Percentiles rank a stretch among this genome's conserved stretches.
Conservation (phyloP, 305 asterid species). For the Rubia peregrina region DNA sequence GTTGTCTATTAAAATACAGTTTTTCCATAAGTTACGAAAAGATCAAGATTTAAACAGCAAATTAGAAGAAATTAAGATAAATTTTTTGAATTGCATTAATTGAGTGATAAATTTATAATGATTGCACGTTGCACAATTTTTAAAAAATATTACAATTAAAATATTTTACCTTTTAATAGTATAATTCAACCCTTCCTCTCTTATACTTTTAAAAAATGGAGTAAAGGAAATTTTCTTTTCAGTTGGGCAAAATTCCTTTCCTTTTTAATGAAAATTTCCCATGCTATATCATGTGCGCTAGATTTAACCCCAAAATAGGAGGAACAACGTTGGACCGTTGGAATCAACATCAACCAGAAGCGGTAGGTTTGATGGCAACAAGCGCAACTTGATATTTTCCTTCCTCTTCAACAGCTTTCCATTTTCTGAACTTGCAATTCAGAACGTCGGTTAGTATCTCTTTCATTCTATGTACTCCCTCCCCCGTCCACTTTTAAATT, state of each 20-base stretch:
- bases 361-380: constrained; percentile 10
- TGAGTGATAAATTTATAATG: too few relatives aligned
- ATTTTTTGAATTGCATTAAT: too few relatives aligned
- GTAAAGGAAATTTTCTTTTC: neutral
- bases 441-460: constrained; percentile 18
- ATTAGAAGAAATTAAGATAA: too few relatives aligned
- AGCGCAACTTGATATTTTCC: constrained; percentile 13
- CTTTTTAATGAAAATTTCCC: neutral
- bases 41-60: too few relatives aligned
- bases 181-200: too few relatives aligned
- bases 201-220: too few relatives aligned
- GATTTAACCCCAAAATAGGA: neutral
- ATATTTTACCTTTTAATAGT: too few relatives aligned
- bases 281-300: neutral
- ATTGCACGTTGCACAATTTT: too few relatives aligned
- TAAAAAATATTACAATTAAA: too few relatives aligned
- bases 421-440: constrained; percentile 18
- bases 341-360: constrained; percentile 20
- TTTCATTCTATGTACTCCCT: neutral
- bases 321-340: constrained; percentile 16
- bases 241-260: neutral
- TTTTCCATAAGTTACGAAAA: too few relatives aligned
- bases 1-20: too few relatives aligned
- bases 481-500: too few relatives aligned
- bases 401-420: constrained; percentile 7